A percentile compares a stretch with the other conserved stretches of the same genome.
These are phyloP conservation scores for Metschnikowia santaceciliae DNA, from an alignment of 805 yeast species.

Conservation along the genomic window DNA sequence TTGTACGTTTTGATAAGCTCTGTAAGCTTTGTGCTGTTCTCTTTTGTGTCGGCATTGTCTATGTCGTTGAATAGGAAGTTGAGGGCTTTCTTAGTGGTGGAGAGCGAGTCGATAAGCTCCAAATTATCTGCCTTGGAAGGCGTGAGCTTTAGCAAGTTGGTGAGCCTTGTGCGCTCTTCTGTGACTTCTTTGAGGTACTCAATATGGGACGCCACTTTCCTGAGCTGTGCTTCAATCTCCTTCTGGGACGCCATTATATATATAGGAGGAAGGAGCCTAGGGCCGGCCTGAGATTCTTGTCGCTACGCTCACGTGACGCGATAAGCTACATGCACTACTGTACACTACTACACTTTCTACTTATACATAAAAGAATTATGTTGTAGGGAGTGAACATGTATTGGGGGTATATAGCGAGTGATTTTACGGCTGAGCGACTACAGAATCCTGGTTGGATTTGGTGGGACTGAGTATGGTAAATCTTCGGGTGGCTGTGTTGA, in stretches of 20 bases:
- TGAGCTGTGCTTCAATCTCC: conserved; percentile 20
- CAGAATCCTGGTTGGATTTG: no score
- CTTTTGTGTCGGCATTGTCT: conserved; percentile 4
- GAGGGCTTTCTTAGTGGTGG: conserved; percentile 25
- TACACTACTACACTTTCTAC: neutral
- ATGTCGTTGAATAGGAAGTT: conserved; percentile 29
- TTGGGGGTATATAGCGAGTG: neutral
- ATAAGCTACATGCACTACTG: conserved; percentile 1
- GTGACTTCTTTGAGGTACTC: conserved; percentile 26
- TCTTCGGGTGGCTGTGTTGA: no score
- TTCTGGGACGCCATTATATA: conserved; percentile 15
- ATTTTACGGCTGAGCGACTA: neutral
- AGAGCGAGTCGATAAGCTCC: conserved; percentile 30
- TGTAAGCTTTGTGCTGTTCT: conserved; percentile 2
- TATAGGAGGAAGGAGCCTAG: neutral
- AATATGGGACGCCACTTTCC: conserved; percentile 19
- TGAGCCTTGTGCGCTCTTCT: conserved; percentile 33
- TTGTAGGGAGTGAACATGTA: neutral
- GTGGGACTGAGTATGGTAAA: no score
- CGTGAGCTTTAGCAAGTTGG: conserved; percentile 26
- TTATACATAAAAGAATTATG: neutral
- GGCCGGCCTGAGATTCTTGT: neutral
- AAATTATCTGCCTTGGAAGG: conserved; percentile 39
- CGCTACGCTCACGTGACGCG: neutral
- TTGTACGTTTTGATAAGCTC: conserved; percentile 16